Percentiles rank a stretch among this genome's conserved stretches.
phyloP scores from a whole-genome alignment of 164 flowering plant genomes.

The Sextonia rubra region DNA sequence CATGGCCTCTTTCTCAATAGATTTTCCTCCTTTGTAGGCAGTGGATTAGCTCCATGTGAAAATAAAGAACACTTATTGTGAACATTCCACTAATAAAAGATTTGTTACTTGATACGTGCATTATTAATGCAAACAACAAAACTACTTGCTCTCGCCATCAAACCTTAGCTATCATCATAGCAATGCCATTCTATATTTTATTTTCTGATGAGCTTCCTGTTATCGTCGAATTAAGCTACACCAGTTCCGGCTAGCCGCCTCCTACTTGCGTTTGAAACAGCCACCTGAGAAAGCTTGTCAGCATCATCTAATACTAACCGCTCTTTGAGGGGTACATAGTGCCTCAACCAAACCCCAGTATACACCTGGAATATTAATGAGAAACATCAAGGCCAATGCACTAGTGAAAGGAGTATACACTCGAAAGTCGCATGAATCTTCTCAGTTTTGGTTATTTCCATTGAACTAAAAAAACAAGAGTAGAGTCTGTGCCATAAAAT shows the following conservation, averaged over 20 bases:
- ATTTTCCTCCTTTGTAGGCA: too few species aligned
- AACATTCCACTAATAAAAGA: too few species aligned
- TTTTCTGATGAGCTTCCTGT: background rate
- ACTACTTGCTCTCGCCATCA: too few species aligned
- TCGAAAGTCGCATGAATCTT: background rate
- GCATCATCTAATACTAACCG: constrained; percentile 30
- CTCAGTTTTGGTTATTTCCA: background rate
- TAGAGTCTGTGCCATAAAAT: constrained; percentile 4
- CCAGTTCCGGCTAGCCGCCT: constrained; percentile 63
- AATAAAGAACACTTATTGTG: too few species aligned
- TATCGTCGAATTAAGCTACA: background rate
- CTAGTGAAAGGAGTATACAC: background rate
- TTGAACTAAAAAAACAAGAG: background rate
- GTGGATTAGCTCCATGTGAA: too few species aligned
- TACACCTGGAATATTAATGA: constrained; percentile 40
- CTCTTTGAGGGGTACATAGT: constrained; percentile 50
- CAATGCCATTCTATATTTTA: background rate
- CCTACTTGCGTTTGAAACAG: constrained; percentile 69
- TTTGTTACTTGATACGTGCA: too few species aligned
- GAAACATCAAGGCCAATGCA: background rate
- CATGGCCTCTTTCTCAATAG: too few species aligned
- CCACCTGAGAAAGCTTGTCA: constrained; percentile 55
- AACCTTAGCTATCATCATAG: too few species aligned
- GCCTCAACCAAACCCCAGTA: constrained; percentile 65
- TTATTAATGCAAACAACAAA: too few species aligned